Evolutionary conservation across 768 basidiomycete genomes (phyloP), one percentile per base, ranked within the genome.

Genomic region (Lactifluus volemus): DNA sequence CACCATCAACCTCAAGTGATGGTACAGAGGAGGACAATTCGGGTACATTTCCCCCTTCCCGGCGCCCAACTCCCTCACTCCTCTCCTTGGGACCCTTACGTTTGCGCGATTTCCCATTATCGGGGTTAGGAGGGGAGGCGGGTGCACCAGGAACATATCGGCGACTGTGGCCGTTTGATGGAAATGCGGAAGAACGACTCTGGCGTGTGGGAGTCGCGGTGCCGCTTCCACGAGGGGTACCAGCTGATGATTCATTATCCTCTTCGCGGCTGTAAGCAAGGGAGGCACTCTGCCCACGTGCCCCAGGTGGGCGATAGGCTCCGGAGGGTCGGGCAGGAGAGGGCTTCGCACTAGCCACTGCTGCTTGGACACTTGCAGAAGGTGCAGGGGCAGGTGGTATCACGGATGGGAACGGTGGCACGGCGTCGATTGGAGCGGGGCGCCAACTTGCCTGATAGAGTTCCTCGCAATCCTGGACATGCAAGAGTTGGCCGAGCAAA

Each of bases 241-340:
- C 56, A 21, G 34, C 36, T 2, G 84, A 78, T 2, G 77, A 74
- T 2, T 87, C 90, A 42, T 89, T 90, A 68, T 96, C 92, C 64
- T 97, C 96, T 70, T 94, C 92, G 17, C 95, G 82, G 73, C 89
- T 93, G 77, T 87, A 98, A 39, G 89, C 89, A 3, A 85, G 79
- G 0, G 95, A 92, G 1, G 95, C 94, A 49, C 88, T 84, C 0
- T 89, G 79, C 0, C 96, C 96, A 5, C 96, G 81, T 1, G 94
- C 93, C 11, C 94, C 94, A 11, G 94, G 96, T 0, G 96, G 96
- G 0, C 95, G 81, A 72, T 98, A 98, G 0, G 95, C 91, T 17
- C 92, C 95, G 0, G 87, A 84, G 1, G 90, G 81, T 67, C 87
- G 92, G 12, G 81, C 63, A 4, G 81, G 73, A 0, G 76, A 73